Base-by-base conservation (phyloP, 345 rosid species). In the Arabidopsis suecica region DNA sequence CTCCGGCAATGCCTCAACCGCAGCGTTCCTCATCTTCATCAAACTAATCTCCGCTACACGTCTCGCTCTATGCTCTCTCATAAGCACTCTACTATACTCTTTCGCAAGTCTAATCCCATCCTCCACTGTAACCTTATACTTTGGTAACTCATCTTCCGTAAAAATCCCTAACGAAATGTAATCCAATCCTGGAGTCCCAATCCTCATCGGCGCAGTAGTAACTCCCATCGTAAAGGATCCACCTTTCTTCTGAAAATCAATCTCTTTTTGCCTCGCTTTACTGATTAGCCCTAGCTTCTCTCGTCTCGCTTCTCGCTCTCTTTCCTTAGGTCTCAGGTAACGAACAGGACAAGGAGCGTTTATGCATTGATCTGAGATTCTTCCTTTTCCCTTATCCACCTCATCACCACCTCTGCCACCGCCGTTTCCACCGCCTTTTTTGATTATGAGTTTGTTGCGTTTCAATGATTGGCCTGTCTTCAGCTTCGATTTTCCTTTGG, bases 1-100 rank as follows among this genome's bases (percentile, higher is more conserved):
- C 40, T 88, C 94, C 1, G 98, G 93, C 88, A 93, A 83, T 0
- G 97, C 96, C 48, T 93, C 91, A 10, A 88, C 82, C 0, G 97
- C 97, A 63, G 84, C 92, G 48, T 88, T 86, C 83, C 87, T 91
- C 83, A 80, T 22, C 53, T 80, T 81, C 81, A 89, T 53, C 59
- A 86, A 64, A 40, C 68, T 83, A 9, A 73, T 56, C 86, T 89
- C 88, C 0, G 87, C 96, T 1, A 91, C 97, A 81, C 88, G 97
- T 71, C 84, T 84, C 7, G 84, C 94, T 50, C 94, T 80, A 16
- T 87, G 94, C 73, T 68, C 82, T 85, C 84, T 86, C 98, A 93
- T 93, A 84, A 91, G 82, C 71, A 91, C 86, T 82, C 90, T 82
- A 58, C 90, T 86, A 54, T 89, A 93, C 85, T 91, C 98, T 64